Base-by-base conservation (phyloP, 75 land plant species). In the Chamaecyparis obtusa region DNA sequence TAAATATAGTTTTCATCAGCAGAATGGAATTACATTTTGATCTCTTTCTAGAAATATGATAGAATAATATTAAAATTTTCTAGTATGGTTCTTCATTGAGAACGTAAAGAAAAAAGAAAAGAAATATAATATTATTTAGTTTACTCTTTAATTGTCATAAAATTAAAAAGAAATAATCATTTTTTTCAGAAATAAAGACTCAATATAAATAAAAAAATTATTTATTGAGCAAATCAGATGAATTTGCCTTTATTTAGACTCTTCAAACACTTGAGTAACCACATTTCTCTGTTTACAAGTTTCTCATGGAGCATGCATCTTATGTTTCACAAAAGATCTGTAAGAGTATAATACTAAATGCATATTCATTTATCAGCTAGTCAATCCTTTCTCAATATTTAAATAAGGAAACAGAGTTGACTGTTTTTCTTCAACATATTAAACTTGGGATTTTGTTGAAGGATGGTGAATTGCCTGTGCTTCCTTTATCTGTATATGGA, bases 401-500 rank as follows among this genome's bases (percentile, higher is more conserved):
- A 74, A 74, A 33, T 9, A 33, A 32, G 36, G 69, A 64, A 74
- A 14, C 76, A 74, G 36, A 32, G 76, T 74, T 74, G 76, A 33
- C 32, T 74, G 33, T 11, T 32, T n/a, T 11, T 39, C 17, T 19
- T 54, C 51, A 87, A 87, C 30, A 43, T n/a, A 49, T 46, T 87
- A 17, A 46, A 81, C 46, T 81, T 81, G 32, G 43, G 21, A 43
- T 48, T 74, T 43, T 82, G 41, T 30, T 54, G 83, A 86, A 97
- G 99, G 99, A 98, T 91, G 98, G 99, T 9, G 98, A 98, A 71
- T 86, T 98, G 87, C 99, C 99, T 27, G 96, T 98, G 54, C 93
- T 98, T 87, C 99, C 99, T 2, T 87, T 98, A 60, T 98, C 99
- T 57, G 99, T 98, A 17, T 98, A 98, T 89, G 99, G 99, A 84